Evolutionary conservation across 768 basidiomycete genomes (phyloP).

Genomic region (Saitozyma sp.): DNA sequence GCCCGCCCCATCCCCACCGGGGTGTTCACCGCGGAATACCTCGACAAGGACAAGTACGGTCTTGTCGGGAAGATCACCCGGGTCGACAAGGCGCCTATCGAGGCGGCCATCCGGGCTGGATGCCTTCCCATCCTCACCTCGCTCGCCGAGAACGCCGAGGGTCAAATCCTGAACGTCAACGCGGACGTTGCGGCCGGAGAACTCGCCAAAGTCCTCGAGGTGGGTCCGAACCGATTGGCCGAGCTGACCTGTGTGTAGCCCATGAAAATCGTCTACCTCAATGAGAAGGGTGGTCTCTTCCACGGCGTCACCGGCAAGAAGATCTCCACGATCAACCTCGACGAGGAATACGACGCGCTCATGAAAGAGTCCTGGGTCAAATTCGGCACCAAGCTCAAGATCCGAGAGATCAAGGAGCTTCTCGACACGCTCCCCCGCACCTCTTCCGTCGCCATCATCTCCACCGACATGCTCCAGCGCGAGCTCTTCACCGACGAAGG

Average conservation of each 20-base stretch:
- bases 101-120: constrained; percentile 93
- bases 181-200: constrained; percentile 98
- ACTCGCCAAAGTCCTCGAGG: constrained; percentile 90
- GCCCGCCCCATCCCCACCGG: constrained; percentile 97
- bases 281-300: constrained; percentile 97
- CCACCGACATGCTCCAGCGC: constrained; percentile 85
- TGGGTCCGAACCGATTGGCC: constrained; percentile 18
- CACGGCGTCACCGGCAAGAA: constrained; percentile 97
- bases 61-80: constrained; percentile 93
- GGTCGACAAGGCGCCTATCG: constrained; percentile 93
- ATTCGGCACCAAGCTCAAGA: constrained; percentile 96
- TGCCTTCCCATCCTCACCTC: constrained; percentile 93
- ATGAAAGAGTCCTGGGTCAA: constrained; percentile 99
- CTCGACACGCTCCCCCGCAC: constrained; percentile 96
- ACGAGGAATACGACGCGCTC: constrained; percentile 96
- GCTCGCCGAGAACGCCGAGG: constrained; percentile 88
- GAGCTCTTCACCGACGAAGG: constrained; percentile 98
- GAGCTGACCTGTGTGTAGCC: constrained; percentile 57
- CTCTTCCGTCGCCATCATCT: constrained; percentile 97
- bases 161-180: constrained; percentile 99
- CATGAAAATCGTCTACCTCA: constrained; percentile 96
- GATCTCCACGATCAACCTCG: constrained; percentile 91
- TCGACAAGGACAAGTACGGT: constrained; percentile 91
- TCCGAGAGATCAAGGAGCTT: constrained; percentile 98
- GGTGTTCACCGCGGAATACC: constrained; percentile 94